Base-by-base conservation (phyloP, 208 protist species). In the Trypanosoma mega region DNA sequence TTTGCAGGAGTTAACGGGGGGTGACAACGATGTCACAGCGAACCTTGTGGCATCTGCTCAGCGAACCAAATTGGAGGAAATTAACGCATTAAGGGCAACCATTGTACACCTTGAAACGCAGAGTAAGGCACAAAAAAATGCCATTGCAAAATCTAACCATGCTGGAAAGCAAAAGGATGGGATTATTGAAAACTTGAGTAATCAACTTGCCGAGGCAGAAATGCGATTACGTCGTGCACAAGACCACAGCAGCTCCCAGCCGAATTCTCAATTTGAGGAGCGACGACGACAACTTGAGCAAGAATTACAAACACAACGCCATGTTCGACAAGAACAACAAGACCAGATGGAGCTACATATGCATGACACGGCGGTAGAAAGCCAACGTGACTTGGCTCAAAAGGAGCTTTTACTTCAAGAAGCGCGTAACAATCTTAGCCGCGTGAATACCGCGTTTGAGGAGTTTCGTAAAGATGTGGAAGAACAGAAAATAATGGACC, bases 371-470 rank as follows among this genome's bases (percentile, higher is more conserved):
- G 12, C 30, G 29, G 20, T 18, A 21, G 27, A 16, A 34, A 29
- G 30, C 6, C 34, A 45, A 18, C 3, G 2, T 23, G 36, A 37
- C 1, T 3, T 33, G 33, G 26, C 14, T 14, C 14, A 46, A 2
- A 52, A 63, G 14, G 36, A 62, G n/a, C 1, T 37, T 30, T 14
- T 31, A 23, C 52, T 61, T 21, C 45, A 69, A 26, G 33, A 62
- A 20, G 36, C 21, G 18, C 37, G 29, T 34, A n/a, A 11, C 39
- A 14, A 14, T 34, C 7, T 44, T 51, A 21, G 31, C 33, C 3
- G 20, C 12, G 47, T 2, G 20, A 18, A 21, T 14, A 46, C 8
- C 36, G 44, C n/a, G 12, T 43, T 61, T 29, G 53, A 69, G 44
- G 21, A 26, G 14, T 61, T 50, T 33, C 49, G 27, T 18, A 24